Evolutionary conservation across 805 yeast species (phyloP), one percentile per base, ranked within the genome.

Genomic region (baker's yeast (Saccharomyces cerevisiae)): DNA sequence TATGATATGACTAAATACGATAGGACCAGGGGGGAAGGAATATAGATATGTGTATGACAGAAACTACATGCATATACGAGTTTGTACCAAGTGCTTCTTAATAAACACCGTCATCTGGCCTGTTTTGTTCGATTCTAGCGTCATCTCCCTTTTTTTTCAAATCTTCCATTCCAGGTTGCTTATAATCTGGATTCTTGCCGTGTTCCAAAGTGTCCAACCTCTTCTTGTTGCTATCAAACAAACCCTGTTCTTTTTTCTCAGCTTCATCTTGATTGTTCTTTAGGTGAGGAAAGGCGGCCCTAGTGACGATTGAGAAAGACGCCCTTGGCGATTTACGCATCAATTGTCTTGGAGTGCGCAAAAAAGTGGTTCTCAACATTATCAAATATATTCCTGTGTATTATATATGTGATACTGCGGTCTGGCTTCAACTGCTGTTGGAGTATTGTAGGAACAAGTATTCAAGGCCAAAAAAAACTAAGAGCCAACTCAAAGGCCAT

Each of bases 21-120:
- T 36, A 36, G 24, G 22, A 36, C 8, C 22, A 17, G 22, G 22
- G n/a, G 21, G 10, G 6, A 29, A 8, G 24, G 22, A 36, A 36
- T 36, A 36, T 17, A 21, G 17, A n/a, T 36, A 36, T 17, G 22
- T 17, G 21, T 47, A n/a, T 14, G 49, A n/a, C 6, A 14, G 24
- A 10, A 24, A 47, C 26, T 47, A 14, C 13, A 36, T 36, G 43
- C 17, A 24, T 21, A 46, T 46, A 21, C 31, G 51, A 11, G n/a
- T 28, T 27, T n/a, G 29, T 14, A 6, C 27, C 51, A 30, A 14
- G 28, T 43, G 46, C 36, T 31, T 5, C 13, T 21, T 57, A 67
- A 52, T 68, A 69, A 27, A 68, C 70, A 28, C 72, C 72, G 50
- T 69, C 72, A 53, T 69, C 72, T 14, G 72, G 68, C 52, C 72